Percentiles rank a stretch among this genome's conserved stretches.
Conservation (phyloP, 805 yeast species). For the Brettanomyces naardenensis region DNA sequence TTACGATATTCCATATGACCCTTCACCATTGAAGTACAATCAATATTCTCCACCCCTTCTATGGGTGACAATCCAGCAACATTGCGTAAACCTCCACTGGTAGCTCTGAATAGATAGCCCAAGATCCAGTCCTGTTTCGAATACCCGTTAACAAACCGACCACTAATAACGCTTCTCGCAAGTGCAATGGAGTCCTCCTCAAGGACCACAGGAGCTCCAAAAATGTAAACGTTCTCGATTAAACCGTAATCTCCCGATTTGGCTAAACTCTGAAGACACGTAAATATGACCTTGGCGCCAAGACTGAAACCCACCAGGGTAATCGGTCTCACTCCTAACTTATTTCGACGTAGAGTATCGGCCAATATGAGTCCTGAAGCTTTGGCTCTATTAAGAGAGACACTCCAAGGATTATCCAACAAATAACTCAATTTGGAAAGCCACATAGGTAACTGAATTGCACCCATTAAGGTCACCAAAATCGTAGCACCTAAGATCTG, state of each 20-base stretch:
- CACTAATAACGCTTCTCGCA: slow-evolving; percentile 83
- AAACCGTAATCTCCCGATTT: slow-evolving; percentile 81
- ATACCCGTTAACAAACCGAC: slow-evolving; percentile 83
- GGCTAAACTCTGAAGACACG: slow-evolving; percentile 82
- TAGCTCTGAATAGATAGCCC: slow-evolving; percentile 91
- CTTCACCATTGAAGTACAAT: slow-evolving; percentile 78
- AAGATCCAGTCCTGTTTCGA: slow-evolving; percentile 93
- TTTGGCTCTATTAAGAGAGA: slow-evolving; percentile 96
- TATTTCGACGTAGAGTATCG: slow-evolving; percentile 79
- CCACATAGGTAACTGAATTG: slow-evolving; percentile 88
- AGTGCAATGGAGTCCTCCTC: slow-evolving; percentile 68
- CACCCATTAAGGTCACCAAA: slow-evolving; percentile 83
- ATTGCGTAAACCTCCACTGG: slow-evolving; percentile 87
- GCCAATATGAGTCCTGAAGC: slow-evolving; percentile 87
- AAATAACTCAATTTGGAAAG: slow-evolving; percentile 82
- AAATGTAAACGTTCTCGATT: slow-evolving; percentile 77
- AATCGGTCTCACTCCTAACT: slow-evolving; percentile 86
- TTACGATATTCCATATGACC: slow-evolving; percentile 98
- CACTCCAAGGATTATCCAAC: slow-evolving; percentile 97
- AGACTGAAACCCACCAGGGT: slow-evolving; percentile 89
- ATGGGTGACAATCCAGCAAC: slow-evolving; percentile 86
- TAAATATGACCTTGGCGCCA: slow-evolving; percentile 87
- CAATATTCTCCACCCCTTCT: slow-evolving; percentile 66
- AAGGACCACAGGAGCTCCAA: slow-evolving; percentile 84
- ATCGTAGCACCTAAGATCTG: slow-evolving; percentile 91